A percentile compares a stretch with the other conserved stretches of the same genome.
phyloP scores from a whole-genome alignment of 345 rosid genomes.

The Eucalyptus cloeziana region DNA sequence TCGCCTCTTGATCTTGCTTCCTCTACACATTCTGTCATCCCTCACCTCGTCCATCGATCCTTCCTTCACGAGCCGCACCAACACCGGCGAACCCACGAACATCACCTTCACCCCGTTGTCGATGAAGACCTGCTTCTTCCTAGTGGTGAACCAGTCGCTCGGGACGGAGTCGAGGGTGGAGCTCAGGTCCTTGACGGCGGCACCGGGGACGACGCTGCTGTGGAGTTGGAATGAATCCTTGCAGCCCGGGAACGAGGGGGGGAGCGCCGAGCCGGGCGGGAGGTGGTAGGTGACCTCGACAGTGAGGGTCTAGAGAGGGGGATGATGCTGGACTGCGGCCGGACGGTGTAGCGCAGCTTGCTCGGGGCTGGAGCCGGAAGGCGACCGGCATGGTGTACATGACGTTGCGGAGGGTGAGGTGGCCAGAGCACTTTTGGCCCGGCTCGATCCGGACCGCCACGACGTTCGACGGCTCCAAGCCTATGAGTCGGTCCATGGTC shows the following conservation, averaged over 20 bases:
- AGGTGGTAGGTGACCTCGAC: slow-evolving; percentile 39
- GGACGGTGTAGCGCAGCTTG: slow-evolving; percentile 24
- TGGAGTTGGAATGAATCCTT: slow-evolving; percentile 47
- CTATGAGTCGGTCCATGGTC: slow-evolving; percentile 46
- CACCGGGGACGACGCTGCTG: slow-evolving; percentile 65
- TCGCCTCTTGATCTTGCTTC: too few species aligned
- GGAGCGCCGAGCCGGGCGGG: slow-evolving; percentile 13
- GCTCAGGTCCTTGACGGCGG: slow-evolving; percentile 22
- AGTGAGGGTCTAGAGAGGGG: slow-evolving; percentile 27
- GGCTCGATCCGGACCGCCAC: slow-evolving; percentile 40
- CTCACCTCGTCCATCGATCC: slow-evolving; percentile 48
- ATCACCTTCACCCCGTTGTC: slow-evolving; percentile 51
- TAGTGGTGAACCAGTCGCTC: slow-evolving; percentile 48
- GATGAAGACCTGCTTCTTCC: slow-evolving; percentile 50
- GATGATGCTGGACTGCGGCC: slow-evolving; percentile 50
- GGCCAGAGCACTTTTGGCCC: slow-evolving; percentile 36
- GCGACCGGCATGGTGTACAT: slow-evolving; percentile 74
- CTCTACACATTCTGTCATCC: not conserved
- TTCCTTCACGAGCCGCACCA: slow-evolving; percentile 27
- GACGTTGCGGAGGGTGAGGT: slow-evolving; percentile 42
- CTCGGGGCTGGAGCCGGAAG: slow-evolving; percentile 37
- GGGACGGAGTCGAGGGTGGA: slow-evolving; percentile 34
- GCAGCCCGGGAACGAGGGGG: slow-evolving; percentile 21
- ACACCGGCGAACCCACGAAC: slow-evolving; percentile 49
- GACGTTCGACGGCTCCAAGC: slow-evolving; percentile 48